Evolutionary conservation across 176 grass and related monocot genomes (phyloP), one percentile per base, ranked within the genome.

Genomic region (Cymbopogon citratus): DNA sequence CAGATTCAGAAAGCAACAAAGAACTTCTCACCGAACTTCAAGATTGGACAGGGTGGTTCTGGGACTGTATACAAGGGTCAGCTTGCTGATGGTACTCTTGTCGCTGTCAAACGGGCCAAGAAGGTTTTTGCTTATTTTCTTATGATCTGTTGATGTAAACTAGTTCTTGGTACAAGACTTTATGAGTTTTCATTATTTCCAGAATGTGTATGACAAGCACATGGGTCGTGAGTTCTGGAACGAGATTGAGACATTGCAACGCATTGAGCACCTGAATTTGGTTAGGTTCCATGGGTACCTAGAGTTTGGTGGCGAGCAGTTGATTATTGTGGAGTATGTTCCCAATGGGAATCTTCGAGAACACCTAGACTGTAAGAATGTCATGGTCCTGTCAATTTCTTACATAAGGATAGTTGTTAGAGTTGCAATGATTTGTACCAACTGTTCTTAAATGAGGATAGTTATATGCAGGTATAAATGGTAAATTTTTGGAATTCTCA

Each of bases 321-420:
- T 98, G 43, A 89, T 98, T 61, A 86, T 98, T 49, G 92, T 98
- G 15, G 95, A 98, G 41, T 95, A 85, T 66, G 79, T 95, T 68
- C 79, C 95, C 19, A 98, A 98, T 80, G 95, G 95, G n/a, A 98
- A 92, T 81, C 92, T 98, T 91, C 75, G 92, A 45, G 90, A 98
- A 36, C 92, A 98, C 76, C 92, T 98, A 39, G 95, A 95, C 63
- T 83, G 95, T 95, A 93, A 73, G 82, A 81, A 66, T 68, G 24
- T 1, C 29, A 65, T 78, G 54, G 64, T 70, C 31, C 15, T 83
- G 40, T 41, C 46, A 45, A 77, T 51, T 31, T 13, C 12, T 18
- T 24, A 9, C 70, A 27, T 31, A 18, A 27, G 80, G 23, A 57
- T 52, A 69, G 21, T 21, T n/a, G 1, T 25, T 39, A 73, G 4